These are phyloP conservation scores for Triticum urartu DNA, from an alignment of 176 grass and related monocot species.

Conservation along the genomic window DNA sequence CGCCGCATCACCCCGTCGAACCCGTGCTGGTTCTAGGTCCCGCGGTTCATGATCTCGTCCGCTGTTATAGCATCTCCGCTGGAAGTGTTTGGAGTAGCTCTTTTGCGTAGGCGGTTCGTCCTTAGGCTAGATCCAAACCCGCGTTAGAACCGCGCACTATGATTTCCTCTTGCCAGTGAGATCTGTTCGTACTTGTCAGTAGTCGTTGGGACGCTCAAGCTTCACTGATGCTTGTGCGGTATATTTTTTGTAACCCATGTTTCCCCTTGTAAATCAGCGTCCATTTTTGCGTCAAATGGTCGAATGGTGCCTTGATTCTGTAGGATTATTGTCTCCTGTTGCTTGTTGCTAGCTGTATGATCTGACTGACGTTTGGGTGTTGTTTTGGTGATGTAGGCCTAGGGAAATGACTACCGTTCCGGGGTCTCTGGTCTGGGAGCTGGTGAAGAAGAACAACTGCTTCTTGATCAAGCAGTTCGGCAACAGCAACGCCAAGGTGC, in stretches of 20 bases:
- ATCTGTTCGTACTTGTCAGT: background rate
- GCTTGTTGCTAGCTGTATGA: background rate
- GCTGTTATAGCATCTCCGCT: background rate
- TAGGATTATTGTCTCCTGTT: background rate
- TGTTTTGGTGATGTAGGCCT: slow-evolving; percentile 11
- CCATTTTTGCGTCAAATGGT: background rate
- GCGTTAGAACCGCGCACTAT: background rate
- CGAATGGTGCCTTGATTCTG: background rate
- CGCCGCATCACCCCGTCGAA: background rate
- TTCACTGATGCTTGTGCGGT: background rate
- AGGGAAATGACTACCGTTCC: slow-evolving; percentile 63
- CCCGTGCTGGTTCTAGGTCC: background rate
- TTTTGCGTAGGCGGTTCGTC: background rate
- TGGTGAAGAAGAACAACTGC: slow-evolving; percentile 90
- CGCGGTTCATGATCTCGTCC: too few relatives aligned
- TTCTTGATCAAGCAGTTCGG: slow-evolving; percentile 91
- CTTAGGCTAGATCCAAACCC: background rate
- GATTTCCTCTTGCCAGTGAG: background rate
- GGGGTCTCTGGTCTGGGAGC: slow-evolving; percentile 83
- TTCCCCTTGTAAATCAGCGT: background rate
- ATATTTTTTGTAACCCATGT: too few relatives aligned
- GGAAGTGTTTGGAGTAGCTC: background rate
- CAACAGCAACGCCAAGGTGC: slow-evolving; percentile 77
- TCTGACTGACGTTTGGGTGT: background rate
- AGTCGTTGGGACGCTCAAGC: background rate